Evolutionary conservation across 208 protist species (phyloP).

Genomic region (Acanthamoeba triangularis): DNA sequence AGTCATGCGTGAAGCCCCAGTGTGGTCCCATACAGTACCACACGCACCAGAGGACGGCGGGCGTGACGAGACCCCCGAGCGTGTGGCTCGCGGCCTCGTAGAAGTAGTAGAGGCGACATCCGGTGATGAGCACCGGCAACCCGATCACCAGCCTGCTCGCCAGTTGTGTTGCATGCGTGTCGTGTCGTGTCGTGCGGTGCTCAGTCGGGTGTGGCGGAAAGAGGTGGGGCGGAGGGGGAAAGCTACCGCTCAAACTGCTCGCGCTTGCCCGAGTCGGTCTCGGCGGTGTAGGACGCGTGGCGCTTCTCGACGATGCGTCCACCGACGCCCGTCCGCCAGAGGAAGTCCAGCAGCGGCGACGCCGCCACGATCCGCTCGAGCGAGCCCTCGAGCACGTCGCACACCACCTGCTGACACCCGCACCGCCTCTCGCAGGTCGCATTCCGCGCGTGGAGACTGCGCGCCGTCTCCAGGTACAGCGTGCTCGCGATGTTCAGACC

Average conservation of each 20-base stretch:
- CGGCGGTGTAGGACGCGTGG: not conserved
- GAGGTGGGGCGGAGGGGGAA: not conserved
- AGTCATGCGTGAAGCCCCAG: no score
- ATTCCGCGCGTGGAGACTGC: not conserved
- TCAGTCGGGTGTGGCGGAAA: not conserved
- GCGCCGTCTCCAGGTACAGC: constrained; percentile 9
- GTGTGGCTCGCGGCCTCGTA: not conserved
- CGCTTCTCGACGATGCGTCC: not conserved
- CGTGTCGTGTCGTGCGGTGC: not conserved
- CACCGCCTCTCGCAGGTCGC: not conserved
- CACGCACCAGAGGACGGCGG: no score
- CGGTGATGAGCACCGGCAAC: not conserved
- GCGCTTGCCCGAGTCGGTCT: not conserved
- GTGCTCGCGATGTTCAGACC: not conserved
- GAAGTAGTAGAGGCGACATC: not conserved
- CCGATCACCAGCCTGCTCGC: not conserved
- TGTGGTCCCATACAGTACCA: no score
- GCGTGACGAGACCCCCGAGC: not conserved
- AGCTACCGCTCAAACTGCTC: not conserved
- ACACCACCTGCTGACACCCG: not conserved
- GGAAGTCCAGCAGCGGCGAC: constrained; percentile 9
- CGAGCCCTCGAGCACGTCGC: constrained; percentile 13
- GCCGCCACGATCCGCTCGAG: constrained; percentile 4
- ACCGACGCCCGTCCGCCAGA: not conserved
- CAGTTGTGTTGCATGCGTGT: not conserved